Evolutionary conservation across 305 asterid species (phyloP), one percentile per base, ranked within the genome.

Genomic region (Fraxinus nigra): DNA sequence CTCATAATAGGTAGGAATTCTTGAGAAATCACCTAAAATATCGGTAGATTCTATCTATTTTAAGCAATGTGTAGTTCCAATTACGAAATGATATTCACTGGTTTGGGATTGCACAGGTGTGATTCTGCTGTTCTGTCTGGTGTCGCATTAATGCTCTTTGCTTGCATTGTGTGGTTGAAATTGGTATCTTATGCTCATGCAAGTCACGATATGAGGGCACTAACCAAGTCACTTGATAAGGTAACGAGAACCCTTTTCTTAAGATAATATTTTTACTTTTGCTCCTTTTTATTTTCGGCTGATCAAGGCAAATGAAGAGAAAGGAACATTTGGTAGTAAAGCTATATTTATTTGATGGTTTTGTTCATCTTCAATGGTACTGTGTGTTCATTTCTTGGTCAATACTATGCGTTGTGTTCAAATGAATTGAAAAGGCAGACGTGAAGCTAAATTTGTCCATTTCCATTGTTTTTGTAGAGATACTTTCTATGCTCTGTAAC

Each of bases 101-200:
- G 77, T 84, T 82, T 65, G 72, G 73, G 83, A 84, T 83, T 90
- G 83, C 84, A 72, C 97, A 97, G 99, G 92, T 90, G 92, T 82
- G 99, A 95, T 88, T 92, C 98, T 86, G 98, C 97, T 43, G 98
- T 97, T 78, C 92, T 90, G 43, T 92, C 97, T 3, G 98, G 99
- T 54, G 97, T 87, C 80, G 83, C 90, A 7, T 86, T 97, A 84
- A 97, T 93, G 98, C 92, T 92, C 34, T 87, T 89, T 85, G 85
- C 97, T 83, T 91, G 96, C 92, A 89, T 89, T 79, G 95, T 91
- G 86, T 97, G 98, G 98, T 85, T 97, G 90, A 97, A 97, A 90
- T 88, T 95, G 93, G 91, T 97, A 38, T 97, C 98, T 10, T 97
- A 94, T 83, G 98, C 98, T 4, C 99, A 97, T 86, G 90, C 97